These are phyloP conservation scores for Ascochyta pisi DNA, from an alignment of 2,329 filamentous ascomycete species.

Conservation along the genomic window DNA sequence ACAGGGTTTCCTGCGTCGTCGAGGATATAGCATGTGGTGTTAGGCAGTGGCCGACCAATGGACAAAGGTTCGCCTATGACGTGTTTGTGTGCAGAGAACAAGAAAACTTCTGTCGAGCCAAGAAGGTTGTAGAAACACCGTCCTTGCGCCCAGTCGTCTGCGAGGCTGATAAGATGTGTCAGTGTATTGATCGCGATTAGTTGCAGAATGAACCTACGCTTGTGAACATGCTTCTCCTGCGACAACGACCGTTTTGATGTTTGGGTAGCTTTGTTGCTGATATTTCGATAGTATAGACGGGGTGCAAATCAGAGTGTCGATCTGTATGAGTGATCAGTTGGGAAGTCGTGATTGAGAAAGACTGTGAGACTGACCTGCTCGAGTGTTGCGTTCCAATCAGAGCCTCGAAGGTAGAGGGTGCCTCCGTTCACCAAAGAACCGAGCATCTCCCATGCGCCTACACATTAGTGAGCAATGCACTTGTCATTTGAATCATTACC, in stretches of 20 bases:
- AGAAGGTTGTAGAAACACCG: constrained; percentile 58
- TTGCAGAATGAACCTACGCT: constrained; percentile 40
- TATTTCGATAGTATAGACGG: constrained; percentile 64
- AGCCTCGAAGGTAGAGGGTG: constrained; percentile 61
- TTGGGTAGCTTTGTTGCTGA: constrained; percentile 55
- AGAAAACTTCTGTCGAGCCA: constrained; percentile 66
- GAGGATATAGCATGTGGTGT: constrained; percentile 64
- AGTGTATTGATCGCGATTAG: background rate
- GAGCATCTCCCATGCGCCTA: constrained; percentile 67
- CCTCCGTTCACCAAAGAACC: constrained; percentile 64
- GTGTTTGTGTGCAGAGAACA: constrained; percentile 65
- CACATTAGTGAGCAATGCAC: background rate
- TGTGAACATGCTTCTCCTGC: constrained; percentile 62
- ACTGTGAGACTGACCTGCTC: constrained; percentile 47
- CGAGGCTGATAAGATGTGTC: constrained; percentile 47
- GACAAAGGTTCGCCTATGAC: constrained; percentile 55
- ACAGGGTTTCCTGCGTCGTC: constrained; percentile 57
- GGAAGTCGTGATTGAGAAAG: background rate
- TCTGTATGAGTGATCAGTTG: constrained; percentile 35
- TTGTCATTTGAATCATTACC: background rate
- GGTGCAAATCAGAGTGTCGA: constrained; percentile 63
- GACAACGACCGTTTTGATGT: constrained; percentile 61
- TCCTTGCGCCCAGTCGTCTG: constrained; percentile 62
- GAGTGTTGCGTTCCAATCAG: constrained; percentile 58
- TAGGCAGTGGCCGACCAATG: constrained; percentile 64